These are phyloP conservation scores for Rubus idaeus DNA, from an alignment of 306 rosid genomes.

Conservation along the genomic window DNA sequence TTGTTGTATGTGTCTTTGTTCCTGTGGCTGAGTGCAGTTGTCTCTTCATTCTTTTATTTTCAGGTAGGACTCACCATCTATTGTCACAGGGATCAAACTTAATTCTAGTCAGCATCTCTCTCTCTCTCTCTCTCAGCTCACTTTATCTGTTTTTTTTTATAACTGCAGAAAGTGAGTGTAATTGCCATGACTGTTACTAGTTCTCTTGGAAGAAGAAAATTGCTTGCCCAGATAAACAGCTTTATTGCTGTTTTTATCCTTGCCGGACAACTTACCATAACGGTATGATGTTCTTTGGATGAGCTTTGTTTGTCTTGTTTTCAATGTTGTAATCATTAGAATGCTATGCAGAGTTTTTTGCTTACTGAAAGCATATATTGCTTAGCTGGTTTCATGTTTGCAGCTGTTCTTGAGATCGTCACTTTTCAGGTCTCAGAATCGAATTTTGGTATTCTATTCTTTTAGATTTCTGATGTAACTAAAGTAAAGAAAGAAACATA, in stretches of 20 bases:
- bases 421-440: background rate
- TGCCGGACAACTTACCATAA: constrained; percentile 82
- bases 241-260: constrained; percentile 89
- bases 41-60: constrained; percentile 94
- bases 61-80: constrained; percentile 51
- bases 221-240: constrained; percentile 88
- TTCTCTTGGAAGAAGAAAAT: constrained; percentile 76
- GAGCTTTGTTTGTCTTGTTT: constrained; percentile 2
- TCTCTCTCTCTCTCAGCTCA: background rate
- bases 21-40: constrained; percentile 90
- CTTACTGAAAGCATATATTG: background rate
- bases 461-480: background rate
- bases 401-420: background rate
- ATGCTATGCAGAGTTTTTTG: background rate
- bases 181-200: constrained; percentile 75
- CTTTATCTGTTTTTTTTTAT: constrained; percentile 12
- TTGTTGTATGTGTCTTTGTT: constrained; percentile 70
- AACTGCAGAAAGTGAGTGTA: constrained; percentile 79
- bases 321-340: background rate
- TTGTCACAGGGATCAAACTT: background rate
- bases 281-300: constrained; percentile 48
- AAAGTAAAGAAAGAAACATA: background rate
- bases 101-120: constrained; percentile 19
- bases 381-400: constrained; percentile 1
- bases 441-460: background rate